Percentiles rank a stretch among this genome's conserved stretches.
phyloP scores from a whole-genome alignment of 2,329 filamentous ascomycete species.

The Trichoderma koningii region DNA sequence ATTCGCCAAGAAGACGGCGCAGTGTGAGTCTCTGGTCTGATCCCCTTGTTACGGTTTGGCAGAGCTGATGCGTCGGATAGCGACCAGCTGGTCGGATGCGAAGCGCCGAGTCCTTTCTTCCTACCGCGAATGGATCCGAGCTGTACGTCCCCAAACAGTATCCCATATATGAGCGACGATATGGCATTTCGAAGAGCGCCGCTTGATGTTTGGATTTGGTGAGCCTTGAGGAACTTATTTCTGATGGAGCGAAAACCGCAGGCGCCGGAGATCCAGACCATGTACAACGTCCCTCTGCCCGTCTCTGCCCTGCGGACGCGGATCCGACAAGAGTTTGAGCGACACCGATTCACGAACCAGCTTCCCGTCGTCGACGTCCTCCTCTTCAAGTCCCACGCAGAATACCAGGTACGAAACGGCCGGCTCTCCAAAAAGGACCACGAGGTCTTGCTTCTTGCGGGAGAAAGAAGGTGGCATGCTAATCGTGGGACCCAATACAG shows the following conservation, averaged over 20 bases:
- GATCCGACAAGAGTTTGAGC: slow-evolving; percentile 95
- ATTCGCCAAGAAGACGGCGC: slow-evolving; percentile 77
- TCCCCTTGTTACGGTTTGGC: slow-evolving; percentile 1
- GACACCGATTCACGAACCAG: slow-evolving; percentile 90
- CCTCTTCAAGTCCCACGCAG: slow-evolving; percentile 84
- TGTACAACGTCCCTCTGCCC: slow-evolving; percentile 92
- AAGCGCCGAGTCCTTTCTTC: slow-evolving; percentile 81
- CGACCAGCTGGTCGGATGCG: slow-evolving; percentile 86
- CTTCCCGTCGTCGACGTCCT: slow-evolving; percentile 85
- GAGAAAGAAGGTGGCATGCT: background rate
- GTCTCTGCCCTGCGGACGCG: slow-evolving; percentile 87
- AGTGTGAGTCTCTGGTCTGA: slow-evolving; percentile 59
- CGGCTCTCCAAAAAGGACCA: background rate
- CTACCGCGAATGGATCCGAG: slow-evolving; percentile 94
- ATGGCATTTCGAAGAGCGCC: background rate
- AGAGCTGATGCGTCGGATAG: slow-evolving; percentile 55
- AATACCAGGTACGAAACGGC: slow-evolving; percentile 74
- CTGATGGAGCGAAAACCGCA: slow-evolving; percentile 43
- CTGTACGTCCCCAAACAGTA: slow-evolving; percentile 66
- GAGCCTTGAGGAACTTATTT: background rate
- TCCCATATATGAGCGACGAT: background rate
- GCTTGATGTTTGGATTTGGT: background rate
- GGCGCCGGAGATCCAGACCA: slow-evolving; percentile 95
- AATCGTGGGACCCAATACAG: slow-evolving; percentile 47
- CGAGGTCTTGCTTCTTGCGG: background rate